Percentiles rank a stretch among this genome's conserved stretches.
These are phyloP conservation scores for Vachellia pachyceras DNA, from an alignment of 306 rosid species.

Conservation along the genomic window DNA sequence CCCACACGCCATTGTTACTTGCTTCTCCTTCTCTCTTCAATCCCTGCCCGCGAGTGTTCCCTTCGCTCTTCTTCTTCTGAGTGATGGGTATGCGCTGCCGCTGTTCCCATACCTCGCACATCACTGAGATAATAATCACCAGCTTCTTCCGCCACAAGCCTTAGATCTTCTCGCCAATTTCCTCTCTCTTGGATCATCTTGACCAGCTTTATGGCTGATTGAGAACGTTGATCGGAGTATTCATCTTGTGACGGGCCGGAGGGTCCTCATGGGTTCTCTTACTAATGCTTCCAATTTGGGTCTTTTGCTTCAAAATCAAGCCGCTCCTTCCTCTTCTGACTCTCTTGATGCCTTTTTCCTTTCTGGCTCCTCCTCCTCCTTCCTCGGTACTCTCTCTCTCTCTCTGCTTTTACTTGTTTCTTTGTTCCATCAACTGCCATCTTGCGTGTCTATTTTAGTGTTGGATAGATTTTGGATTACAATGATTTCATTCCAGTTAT, in stretches of 20 bases:
- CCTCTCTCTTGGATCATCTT: neutral
- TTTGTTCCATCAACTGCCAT: neutral
- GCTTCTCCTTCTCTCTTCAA: neutral
- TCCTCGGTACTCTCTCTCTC: conserved; percentile 48
- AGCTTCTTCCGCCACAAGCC: conserved; percentile 83
- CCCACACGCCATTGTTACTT: neutral
- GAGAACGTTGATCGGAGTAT: conserved; percentile 4
- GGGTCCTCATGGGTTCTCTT: conserved; percentile 37
- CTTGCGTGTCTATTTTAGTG: neutral
- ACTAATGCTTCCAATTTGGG: conserved; percentile 42
- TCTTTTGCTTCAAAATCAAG: conserved; percentile 55
- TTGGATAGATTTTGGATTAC: neutral
- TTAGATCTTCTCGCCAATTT: conserved; percentile 29
- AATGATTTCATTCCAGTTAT: neutral
- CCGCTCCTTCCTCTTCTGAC: conserved; percentile 46
- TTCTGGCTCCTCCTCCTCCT: conserved; percentile 58
- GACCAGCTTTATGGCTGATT: conserved; percentile 30
- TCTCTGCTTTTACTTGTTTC: neutral
- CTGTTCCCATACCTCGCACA: conserved; percentile 79
- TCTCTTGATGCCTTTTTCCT: conserved; percentile 57
- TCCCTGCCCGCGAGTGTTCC: neutral
- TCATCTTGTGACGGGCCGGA: conserved; percentile 50
- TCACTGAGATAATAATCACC: conserved; percentile 78
- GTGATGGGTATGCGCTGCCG: conserved; percentile 80
- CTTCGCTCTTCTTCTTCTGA: conserved; percentile 40